A percentile compares a stretch with the other conserved stretches of the same genome.
Evolutionary conservation across 352 stramenopile species (phyloP).

Genomic region (Phytophthora vignae): DNA sequence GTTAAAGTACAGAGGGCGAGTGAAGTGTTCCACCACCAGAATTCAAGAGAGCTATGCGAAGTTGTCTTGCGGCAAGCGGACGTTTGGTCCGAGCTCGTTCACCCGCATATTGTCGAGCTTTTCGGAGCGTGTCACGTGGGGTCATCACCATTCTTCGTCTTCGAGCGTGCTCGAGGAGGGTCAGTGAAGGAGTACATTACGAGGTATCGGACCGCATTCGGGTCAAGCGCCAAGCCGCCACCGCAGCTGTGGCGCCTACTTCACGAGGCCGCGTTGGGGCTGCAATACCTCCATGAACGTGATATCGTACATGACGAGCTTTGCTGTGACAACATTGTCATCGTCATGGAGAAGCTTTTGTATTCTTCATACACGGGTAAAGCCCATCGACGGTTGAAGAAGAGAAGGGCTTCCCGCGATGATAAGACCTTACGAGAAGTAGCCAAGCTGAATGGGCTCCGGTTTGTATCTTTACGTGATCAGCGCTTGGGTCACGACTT

Average conservation of each 20-base stretch:
- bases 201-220: constrained; percentile 2
- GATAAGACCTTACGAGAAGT: constrained; percentile 14
- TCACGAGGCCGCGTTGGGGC: constrained; percentile 31
- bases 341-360: constrained; percentile 25
- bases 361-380: not conserved
- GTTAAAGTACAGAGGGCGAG: constrained; percentile 20
- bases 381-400: constrained; percentile 4
- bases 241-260: constrained; percentile 30
- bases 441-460: constrained; percentile 33
- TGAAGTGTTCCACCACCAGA: not conserved
- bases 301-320: constrained; percentile 38
- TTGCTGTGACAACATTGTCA: constrained; percentile 31
- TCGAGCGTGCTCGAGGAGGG: constrained; percentile 25
- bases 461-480: constrained; percentile 18
- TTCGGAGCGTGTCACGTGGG: constrained; percentile 38
- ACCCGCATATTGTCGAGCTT: constrained; percentile 42
- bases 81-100: constrained; percentile 44
- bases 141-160: constrained; percentile 31
- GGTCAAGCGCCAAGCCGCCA: not conserved
- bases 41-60: constrained; percentile 15
- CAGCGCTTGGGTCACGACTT: not conserved
- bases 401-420: not conserved
- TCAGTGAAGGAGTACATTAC: constrained; percentile 23
- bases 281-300: constrained; percentile 48
- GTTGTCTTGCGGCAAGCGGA: constrained; percentile 29